Evolutionary conservation across 495 filamentous ascomycete genomes (phyloP), one percentile per base, ranked within the genome.

Genomic region (Penicillium bialowiezense): DNA sequence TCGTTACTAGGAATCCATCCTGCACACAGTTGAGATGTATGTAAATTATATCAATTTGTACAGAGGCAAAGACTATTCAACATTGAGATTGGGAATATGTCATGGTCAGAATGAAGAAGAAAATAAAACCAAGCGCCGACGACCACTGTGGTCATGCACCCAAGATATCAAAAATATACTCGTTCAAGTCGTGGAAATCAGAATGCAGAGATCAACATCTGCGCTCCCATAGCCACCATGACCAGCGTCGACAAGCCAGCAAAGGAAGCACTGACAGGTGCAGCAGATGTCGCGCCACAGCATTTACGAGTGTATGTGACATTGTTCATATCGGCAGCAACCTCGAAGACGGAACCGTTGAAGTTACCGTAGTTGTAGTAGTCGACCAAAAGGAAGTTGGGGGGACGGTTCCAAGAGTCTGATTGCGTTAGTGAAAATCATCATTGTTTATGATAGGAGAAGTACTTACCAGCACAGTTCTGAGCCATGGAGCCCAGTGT

Each of bases 361-460:
- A 69, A 80, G 10, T 70, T 72, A 41, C 88, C 90, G 42, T 68
- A 67, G 57, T 95, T 87, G 68, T 92, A 95, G 63, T 88, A 95
- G 63, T 97, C 92, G 4, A 96, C 89, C 20, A 96, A 80, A 7
- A 97, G 75, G 57, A 95, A 87, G 62, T 88, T 96, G 0, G 92
- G 92, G 1, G 87, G 76, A 29, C 86, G 79, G 17, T 73, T 73
- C 87, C 88, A 95, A 18, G 69, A 69, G 0, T 49, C 72, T 72
- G 41, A 15, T 18, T 17, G 29, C 45, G 54, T 62, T 54, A 62
- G 45, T 12, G 10, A 15, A 12, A 6, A 35, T 36, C 2, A 28
- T 26, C 23, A 26, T 26, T 26, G 23, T 3, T 44, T 37, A 14
- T 19, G 15, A 20, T 13, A 21, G 7, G 24, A 5, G 1, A 13